Conservation (phyloP, 2,329 filamentous ascomycete genomes). For the Stylonectria norvegica region DNA sequence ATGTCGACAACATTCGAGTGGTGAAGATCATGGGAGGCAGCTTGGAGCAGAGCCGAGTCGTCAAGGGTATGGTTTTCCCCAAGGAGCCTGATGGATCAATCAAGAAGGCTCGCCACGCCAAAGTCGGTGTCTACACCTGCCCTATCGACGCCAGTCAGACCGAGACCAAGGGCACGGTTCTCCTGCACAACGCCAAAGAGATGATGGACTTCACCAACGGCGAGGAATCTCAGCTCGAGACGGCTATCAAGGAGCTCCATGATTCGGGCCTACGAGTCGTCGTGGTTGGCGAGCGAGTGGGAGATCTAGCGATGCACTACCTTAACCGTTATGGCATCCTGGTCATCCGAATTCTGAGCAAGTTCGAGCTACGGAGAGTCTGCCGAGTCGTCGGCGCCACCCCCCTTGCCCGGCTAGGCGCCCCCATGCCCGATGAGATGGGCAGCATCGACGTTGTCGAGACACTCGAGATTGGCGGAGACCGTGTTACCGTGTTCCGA, state of each 20-base stretch:
- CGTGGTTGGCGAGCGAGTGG: conserved; percentile 87
- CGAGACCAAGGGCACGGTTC: conserved; percentile 96
- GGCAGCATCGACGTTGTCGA: conserved; percentile 91
- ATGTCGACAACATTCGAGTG: conserved; percentile 97
- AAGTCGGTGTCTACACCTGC: conserved; percentile 96
- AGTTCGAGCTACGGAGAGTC: conserved; percentile 91
- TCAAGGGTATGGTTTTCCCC: conserved; percentile 98
- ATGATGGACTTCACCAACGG: conserved; percentile 99
- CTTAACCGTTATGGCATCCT: conserved; percentile 96
- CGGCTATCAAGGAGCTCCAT: conserved; percentile 88
- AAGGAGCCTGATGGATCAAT: conserved; percentile 88
- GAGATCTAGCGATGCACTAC: conserved; percentile 95
- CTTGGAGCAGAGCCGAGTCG: conserved; percentile 87
- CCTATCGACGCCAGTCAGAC: conserved; percentile 94
- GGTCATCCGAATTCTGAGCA: conserved; percentile 94
- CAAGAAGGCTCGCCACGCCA: conserved; percentile 89
- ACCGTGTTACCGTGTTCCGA: conserved; percentile 96
- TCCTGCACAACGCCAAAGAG: conserved; percentile 95
- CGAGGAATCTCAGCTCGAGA: conserved; percentile 88
- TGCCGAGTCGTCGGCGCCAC: conserved; percentile 96
- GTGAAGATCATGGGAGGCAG: conserved; percentile 99
- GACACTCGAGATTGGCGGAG: conserved; percentile 94
- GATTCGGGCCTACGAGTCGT: conserved; percentile 91
- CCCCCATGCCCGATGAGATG: conserved; percentile 99
- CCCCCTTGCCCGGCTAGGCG: conserved; percentile 89